Conservation (phyloP, 139 green algal genomes). For the Trebouxia sp. region DNA sequence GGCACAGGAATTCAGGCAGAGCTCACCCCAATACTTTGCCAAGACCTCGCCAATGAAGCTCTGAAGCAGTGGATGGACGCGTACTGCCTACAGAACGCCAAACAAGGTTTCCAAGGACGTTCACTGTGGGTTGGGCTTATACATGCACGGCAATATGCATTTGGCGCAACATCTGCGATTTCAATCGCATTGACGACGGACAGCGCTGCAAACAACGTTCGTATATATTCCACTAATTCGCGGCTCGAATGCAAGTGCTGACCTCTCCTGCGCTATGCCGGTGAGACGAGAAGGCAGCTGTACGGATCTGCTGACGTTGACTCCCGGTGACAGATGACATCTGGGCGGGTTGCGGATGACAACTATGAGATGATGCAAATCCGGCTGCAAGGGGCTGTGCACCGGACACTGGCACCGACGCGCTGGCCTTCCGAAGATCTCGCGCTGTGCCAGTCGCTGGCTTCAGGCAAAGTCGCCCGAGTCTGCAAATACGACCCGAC, state of each 20-base stretch:
- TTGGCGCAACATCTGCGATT: background rate
- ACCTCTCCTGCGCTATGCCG: conserved; percentile 7
- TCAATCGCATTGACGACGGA: background rate
- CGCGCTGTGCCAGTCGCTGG: background rate
- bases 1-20: too few species aligned
- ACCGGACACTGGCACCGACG: too few species aligned
- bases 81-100: background rate
- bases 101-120: too few species aligned
- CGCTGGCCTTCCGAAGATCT: background rate
- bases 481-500: background rate
- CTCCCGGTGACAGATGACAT: background rate
- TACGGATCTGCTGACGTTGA: background rate
- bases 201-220: background rate
- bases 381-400: background rate
- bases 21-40: conserved; percentile 42
- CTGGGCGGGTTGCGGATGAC: background rate
- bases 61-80: conserved; percentile 12
- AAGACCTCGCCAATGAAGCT: conserved; percentile 37
- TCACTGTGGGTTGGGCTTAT: too few species aligned
- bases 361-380: background rate
- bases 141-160: background rate
- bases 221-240: background rate
- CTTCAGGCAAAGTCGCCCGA: background rate
- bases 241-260: background rate
- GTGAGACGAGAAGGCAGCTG: background rate